Base-by-base conservation (phyloP, 805 yeast species). In the Pichia nakasei region DNA sequence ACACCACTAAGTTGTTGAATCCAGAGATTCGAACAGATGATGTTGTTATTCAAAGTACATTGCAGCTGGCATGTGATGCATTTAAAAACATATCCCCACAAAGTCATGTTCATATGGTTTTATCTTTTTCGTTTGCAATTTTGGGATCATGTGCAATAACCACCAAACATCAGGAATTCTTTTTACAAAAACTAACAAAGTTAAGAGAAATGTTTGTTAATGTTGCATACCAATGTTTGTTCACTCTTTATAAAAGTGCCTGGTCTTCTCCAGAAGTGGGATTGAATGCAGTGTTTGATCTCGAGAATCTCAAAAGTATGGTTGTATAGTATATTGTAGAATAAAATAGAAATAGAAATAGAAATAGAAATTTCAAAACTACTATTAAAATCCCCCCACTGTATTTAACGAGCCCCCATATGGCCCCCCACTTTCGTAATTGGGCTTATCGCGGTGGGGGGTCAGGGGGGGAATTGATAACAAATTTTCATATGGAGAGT, bases 61-160 rank as follows among this genome's bases (percentile, higher is more conserved):
- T 52, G 9, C 41, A 45, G 5, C 22, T 32, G 3, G 44, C 53
- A n/a, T 37, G 41, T 17, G 34, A 44, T 5, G 44, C 39, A 18
- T 38, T 53, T 7, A 9, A 34, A n/a, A 39, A 46, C 19, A 27
- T 53, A 5, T 45, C 48, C 4, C n/a, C 43, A 1, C 53, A 48
- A 19, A 45, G 50, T 20, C 54, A 50, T 20, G 37, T 42, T 13
- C 44, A 48, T 8, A 41, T 37, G 15, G 47, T 52, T 22, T 33
- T 42, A 5, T 22, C 50, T 9, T 55, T 56, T 55, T 46, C 55
- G 3, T 24, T 54, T 7, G 43, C 50, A 6, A 49, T 55, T 11
- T 43, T 50, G 18, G 58, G 57, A 12, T 22, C 46, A 7, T 50
- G 48, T 9, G 45, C 49, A 3, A 32, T 45, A 3, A 38, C 42